Evolutionary conservation across 148 eudicot genomes (phyloP), one percentile per base, ranked within the genome.

Genomic region (Camellia japonica): DNA sequence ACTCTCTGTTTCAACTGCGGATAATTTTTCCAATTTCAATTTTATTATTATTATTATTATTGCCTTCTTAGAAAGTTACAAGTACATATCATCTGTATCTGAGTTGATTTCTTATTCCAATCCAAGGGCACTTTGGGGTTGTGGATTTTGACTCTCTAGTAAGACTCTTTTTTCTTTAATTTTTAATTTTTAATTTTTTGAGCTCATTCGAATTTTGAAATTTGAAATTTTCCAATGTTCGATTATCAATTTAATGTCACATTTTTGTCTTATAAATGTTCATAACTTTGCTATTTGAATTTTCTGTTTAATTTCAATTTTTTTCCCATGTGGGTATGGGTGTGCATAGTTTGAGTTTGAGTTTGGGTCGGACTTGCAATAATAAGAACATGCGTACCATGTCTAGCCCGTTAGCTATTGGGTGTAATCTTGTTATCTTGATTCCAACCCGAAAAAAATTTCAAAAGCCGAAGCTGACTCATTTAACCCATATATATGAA

Each of bases 1-100:
- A 86, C 85, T 71, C 97, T 94, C 61, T 94, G 97, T 70, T 83
- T 74, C 85, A 79, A 75, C 73, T 94, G 98, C 91, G 98, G 98
- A 97, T 93, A 92, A 70, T 60, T 76, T 23, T 78, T 42, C n/a
- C 14, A 67, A 65, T 44, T 75, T 56, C 81, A 12, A 41, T 85
- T 73, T 68, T 83, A 69, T 41, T 82, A 65, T 14, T 68, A 42
- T 20, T 23, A 23, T 23, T 23, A 23, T 23, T 23, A 23, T 23
- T 23, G 30, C 30, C 30, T 23, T 23, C 30, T 23, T 23, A 23
- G 30, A 23, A 23, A 23, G 30, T 23, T 23, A 23, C 30, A 13
- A 30, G 38, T 30, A 30, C 19, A 1, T n/a, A 69, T 69, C 54
- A 16, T 51, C 18, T 43, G 73, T 8, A 3, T 61, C 4, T 23